Percentiles rank a stretch among this genome's conserved stretches.
Evolutionary conservation across 768 basidiomycete genomes (phyloP).

Genomic region (Calocybe indica): DNA sequence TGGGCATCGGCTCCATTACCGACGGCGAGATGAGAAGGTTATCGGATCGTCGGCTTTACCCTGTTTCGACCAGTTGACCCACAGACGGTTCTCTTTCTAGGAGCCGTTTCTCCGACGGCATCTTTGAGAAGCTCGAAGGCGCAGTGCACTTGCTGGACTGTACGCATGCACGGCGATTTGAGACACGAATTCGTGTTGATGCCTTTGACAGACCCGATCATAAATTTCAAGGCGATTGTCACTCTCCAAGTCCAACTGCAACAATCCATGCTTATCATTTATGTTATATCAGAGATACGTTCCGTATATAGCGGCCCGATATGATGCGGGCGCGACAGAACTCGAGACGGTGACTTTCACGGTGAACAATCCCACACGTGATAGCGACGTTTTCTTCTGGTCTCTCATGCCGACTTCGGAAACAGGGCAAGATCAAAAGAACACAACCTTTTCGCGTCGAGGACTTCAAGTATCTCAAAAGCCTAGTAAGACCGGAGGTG

Average conservation of each 20-base stretch:
- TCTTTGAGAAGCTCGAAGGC: constrained; percentile 61
- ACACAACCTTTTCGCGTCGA: constrained; percentile 56
- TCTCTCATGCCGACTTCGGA: constrained; percentile 10
- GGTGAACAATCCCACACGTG: constrained; percentile 17
- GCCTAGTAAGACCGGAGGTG: constrained; percentile 50
- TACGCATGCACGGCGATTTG: constrained; percentile 15
- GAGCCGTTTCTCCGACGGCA: constrained; percentile 61
- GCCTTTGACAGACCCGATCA: constrained; percentile 32
- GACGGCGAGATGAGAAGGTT: constrained; percentile 52
- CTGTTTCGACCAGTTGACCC: background rate
- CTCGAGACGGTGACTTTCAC: constrained; percentile 36
- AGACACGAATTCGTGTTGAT: constrained; percentile 1
- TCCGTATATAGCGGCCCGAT: constrained; percentile 39
- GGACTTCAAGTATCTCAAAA: constrained; percentile 58
- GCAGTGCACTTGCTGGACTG: constrained; percentile 49
- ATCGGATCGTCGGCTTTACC: background rate
- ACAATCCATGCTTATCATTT: no score
- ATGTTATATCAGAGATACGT: constrained; percentile 30
- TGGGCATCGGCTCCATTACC: constrained; percentile 53
- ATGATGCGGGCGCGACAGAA: constrained; percentile 30
- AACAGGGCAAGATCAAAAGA: constrained; percentile 56
- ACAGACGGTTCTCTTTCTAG: constrained; percentile 13
- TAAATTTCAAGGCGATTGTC: constrained; percentile 41
- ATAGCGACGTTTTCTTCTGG: background rate
- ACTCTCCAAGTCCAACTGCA: background rate